Evolutionary conservation across 2,329 filamentous ascomycete species (phyloP), one percentile per base, ranked within the genome.

Genomic region (Paraconiothyrium sp.): DNA sequence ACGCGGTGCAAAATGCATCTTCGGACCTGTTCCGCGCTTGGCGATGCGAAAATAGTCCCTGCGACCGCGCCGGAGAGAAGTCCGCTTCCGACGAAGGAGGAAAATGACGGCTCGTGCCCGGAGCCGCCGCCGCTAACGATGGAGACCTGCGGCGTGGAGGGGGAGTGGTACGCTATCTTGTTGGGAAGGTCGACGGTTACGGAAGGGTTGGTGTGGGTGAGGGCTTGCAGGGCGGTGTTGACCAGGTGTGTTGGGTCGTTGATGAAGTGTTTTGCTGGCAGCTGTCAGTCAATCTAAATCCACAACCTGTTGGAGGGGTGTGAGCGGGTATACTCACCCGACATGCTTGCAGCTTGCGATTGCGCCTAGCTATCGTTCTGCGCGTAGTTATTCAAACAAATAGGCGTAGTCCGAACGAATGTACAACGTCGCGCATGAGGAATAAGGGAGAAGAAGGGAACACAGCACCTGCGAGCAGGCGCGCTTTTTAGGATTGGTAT

Each of bases 41-140:
- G 92, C 20, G 89, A 92, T 7, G 92, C 92, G 74, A 96, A 96
- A 72, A 96, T 94, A 2, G 92, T 94, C 20, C 94, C 94, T 0
- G 93, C 91, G 1, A 97, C 92, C 1, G 92, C 90, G 51, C 90
- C 94, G 35, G 90, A 88, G 20, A 97, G 87, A 65, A 97, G 82
- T 51, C 93, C 94, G 10, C 86, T 84, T 27, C 94, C 94, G 14
- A 97, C 94, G 79, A 94, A 95, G 61, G 88, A 91, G 1, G 90
- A 89, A 76, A 97, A 97, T 62, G 90, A 92, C 27, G 94, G 94
- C 76, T 97, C 94, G 75, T 97, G 94, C 69, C 94, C 94, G 22
- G 90, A 92, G 58, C 94, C 94, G 67, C 94, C 94, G 66, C 94
- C 94, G 2, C 92, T 94, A 68, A 98, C 85, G 72, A 97, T 85